Percentiles rank a stretch among this genome's conserved stretches.
These are phyloP conservation scores for Pseudohyphozyma bogoriensis DNA, from an alignment of 768 basidiomycete species.

Conservation along the genomic window DNA sequence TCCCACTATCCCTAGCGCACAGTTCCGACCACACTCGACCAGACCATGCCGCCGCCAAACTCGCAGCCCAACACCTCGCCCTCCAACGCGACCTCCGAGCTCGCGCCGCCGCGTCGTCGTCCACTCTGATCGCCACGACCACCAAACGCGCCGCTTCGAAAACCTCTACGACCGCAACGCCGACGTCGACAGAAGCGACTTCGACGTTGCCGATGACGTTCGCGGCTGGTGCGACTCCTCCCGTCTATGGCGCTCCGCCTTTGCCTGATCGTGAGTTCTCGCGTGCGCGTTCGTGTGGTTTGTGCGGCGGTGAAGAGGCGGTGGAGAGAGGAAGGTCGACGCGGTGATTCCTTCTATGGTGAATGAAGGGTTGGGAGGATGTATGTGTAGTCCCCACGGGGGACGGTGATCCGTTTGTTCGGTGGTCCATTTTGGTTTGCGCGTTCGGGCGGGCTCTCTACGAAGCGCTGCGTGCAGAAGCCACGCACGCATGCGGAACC, in stretches of 20 bases:
- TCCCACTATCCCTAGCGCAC: too few relatives aligned
- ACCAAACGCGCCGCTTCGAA: too few relatives aligned
- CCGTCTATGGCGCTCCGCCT: constrained; percentile 54
- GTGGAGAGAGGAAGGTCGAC: neutral
- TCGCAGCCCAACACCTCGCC: too few relatives aligned
- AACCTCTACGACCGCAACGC: too few relatives aligned
- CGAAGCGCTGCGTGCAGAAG: neutral
- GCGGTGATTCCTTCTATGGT: too few relatives aligned
- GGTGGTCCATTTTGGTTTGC: neutral
- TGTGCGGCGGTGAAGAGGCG: neutral
- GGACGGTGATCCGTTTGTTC: neutral
- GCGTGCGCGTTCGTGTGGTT: neutral
- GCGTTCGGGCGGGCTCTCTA: neutral
- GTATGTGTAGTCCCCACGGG: neutral
- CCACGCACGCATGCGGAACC: neutral
- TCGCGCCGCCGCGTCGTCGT: too few relatives aligned
- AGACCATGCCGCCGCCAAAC: too few relatives aligned
- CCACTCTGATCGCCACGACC: too few relatives aligned
- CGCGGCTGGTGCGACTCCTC: constrained; percentile 52
- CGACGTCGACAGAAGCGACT: too few relatives aligned
- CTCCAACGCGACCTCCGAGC: too few relatives aligned
- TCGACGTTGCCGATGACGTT: constrained; percentile 47
- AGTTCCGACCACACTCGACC: too few relatives aligned
- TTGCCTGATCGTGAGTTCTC: constrained; percentile 46
- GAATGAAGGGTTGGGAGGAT: neutral